Conservation (phyloP, 148 eudicot genomes). For the Linanthus parryae region DNA sequence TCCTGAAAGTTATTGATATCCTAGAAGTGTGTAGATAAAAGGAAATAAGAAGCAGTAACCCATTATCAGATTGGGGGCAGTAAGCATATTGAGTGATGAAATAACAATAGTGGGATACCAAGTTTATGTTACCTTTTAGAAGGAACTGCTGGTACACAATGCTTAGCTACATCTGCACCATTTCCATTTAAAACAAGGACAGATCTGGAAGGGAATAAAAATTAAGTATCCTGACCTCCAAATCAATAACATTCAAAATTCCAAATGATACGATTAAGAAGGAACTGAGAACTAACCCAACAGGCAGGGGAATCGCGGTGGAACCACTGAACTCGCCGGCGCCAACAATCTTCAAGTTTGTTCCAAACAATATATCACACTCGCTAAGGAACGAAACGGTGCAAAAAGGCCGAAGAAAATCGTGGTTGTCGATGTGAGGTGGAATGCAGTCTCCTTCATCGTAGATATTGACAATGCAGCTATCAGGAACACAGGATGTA, state of each 20-base stretch:
- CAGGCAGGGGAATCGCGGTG: slow-evolving; percentile 63
- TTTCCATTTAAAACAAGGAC: slow-evolving; percentile 58
- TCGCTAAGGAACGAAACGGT: slow-evolving; percentile 93
- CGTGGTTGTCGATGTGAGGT: slow-evolving; percentile 97
- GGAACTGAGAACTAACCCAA: slow-evolving; percentile 54
- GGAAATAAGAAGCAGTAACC: background rate
- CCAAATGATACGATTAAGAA: background rate
- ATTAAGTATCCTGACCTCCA: too few species aligned
- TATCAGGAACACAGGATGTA: slow-evolving; percentile 85
- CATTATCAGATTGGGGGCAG: too few species aligned
- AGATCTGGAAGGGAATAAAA: slow-evolving; percentile 30
- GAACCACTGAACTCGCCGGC: slow-evolving; percentile 79
- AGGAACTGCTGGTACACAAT: slow-evolving; percentile 64
- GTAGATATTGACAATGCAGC: slow-evolving; percentile 92
- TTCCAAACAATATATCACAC: slow-evolving; percentile 80
- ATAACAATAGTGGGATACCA: background rate
- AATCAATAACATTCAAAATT: too few species aligned
- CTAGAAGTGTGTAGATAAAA: slow-evolving; percentile 13
- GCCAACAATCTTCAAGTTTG: slow-evolving; percentile 59
- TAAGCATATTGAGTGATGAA: background rate
- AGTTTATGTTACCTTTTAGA: slow-evolving; percentile 29
- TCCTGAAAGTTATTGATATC: slow-evolving; percentile 61
- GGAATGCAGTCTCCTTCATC: slow-evolving; percentile 97
- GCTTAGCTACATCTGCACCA: slow-evolving; percentile 63
- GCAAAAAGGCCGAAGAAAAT: slow-evolving; percentile 90